These are phyloP conservation scores for Populus simonii DNA, from an alignment of 345 rosid genomes.

Conservation along the genomic window DNA sequence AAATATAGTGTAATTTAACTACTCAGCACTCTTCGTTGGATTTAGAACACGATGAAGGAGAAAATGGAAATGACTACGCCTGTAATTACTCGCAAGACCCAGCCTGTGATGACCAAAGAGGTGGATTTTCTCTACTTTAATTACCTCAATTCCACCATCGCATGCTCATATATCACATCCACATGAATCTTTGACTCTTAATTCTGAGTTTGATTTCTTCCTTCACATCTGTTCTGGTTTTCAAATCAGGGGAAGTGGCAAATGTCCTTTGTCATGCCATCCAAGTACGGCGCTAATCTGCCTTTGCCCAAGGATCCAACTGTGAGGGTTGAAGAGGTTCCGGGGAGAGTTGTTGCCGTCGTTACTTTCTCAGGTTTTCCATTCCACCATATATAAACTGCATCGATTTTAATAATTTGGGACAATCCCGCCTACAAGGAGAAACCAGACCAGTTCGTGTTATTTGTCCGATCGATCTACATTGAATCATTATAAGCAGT, in stretches of 20 bases:
- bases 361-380: conserved; percentile 74
- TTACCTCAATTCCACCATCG: too few relatives aligned
- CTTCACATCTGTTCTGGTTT: too few relatives aligned
- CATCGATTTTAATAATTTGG: not conserved
- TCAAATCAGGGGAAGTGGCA: conserved; percentile 60
- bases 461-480: not conserved
- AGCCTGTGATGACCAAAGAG: conserved; percentile 72
- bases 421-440: not conserved
- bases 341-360: conserved; percentile 67
- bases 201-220: too few relatives aligned
- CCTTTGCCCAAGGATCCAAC: conserved; percentile 73
- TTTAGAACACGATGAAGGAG: conserved; percentile 58
- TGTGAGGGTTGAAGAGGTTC: conserved; percentile 70
- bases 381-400: not conserved
- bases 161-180: too few relatives aligned
- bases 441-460: not conserved
- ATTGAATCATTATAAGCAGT: too few relatives aligned
- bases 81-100: conserved; percentile 60
- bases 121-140: too few relatives aligned
- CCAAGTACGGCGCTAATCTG: conserved; percentile 71
- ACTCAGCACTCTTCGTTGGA: conserved; percentile 3
- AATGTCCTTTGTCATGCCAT: conserved; percentile 93
- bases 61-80: conserved; percentile 94
- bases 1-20: conserved; percentile 4
- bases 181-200: too few relatives aligned